Evolutionary conservation across 2,329 filamentous ascomycete species (phyloP).

Genomic region (Zelopaecilomyces penicillatus): DNA sequence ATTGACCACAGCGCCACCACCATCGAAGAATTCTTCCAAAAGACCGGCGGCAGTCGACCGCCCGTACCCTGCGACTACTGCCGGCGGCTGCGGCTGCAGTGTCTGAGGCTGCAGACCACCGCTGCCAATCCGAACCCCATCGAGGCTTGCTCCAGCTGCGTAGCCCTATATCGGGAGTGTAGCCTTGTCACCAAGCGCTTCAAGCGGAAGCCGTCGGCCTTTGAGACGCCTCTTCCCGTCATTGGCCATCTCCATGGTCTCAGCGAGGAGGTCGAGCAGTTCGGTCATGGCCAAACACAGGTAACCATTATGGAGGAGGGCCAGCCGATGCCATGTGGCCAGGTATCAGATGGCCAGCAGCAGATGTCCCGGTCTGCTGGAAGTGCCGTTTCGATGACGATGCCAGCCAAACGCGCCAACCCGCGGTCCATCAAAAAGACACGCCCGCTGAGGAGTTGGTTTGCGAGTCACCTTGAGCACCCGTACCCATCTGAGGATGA

Average conservation of each 20-base stretch:
- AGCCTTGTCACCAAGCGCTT: conserved; percentile 32
- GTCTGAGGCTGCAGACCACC: conserved; percentile 38
- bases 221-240: conserved; percentile 39
- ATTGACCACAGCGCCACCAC: neutral
- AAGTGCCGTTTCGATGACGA: conserved; percentile 3
- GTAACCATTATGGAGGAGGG: conserved; percentile 2
- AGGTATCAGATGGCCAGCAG: neutral
- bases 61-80: conserved; percentile 36
- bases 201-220: conserved; percentile 36
- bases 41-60: conserved; percentile 34
- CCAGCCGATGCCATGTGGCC: conserved; percentile 3
- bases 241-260: conserved; percentile 42
- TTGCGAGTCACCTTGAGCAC: conserved; percentile 33
- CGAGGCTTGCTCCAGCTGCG: conserved; percentile 40
- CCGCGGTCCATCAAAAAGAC: conserved; percentile 37
- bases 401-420: conserved; percentile 23
- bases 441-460: conserved; percentile 37
- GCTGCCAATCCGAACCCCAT: conserved; percentile 40
- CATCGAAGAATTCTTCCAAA: conserved; percentile 30
- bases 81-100: conserved; percentile 35
- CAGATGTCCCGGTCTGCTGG: conserved; percentile 1
- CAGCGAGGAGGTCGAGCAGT: conserved; percentile 24
- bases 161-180: conserved; percentile 41
- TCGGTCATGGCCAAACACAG: conserved; percentile 1
- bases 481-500: conserved; percentile 42